Evolutionary conservation across 257 asterid genomes (phyloP), one percentile per base, ranked within the genome.

Genomic region (Jacaranda mimosifolia): DNA sequence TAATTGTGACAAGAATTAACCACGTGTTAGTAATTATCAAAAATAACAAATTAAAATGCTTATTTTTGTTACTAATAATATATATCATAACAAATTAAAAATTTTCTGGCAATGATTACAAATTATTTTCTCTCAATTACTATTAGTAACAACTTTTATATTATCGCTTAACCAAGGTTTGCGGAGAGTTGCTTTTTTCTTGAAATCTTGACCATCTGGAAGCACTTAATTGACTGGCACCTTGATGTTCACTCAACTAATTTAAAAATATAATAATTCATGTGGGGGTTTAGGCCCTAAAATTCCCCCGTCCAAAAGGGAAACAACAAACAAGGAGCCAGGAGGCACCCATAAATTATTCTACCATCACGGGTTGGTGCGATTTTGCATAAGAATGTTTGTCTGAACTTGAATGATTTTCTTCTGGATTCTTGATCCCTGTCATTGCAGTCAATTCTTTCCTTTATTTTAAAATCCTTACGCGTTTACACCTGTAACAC

Each of bases 401-500:
- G 67, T 70, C 74, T 10, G 9, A 68, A 36, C 62, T 46, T 8
- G 56, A 64, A 38, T 52, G 14, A 38, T 45, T 26, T 42, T 77
- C 68, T 77, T 77, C 66, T 53, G 21, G 58, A 62, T 67, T 63
- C 78, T 49, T 53, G 8, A 62, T 70, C 65, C 57, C 18, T 56
- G n/a, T 57, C 81, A 70, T 48, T 63, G 14, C 35, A 72, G 65
- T 80, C 83, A 73, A 63, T 69, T 42, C 9, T 19, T 52, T 70
- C 32, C 32, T 26, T 49, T 19, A 52, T 77, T 60, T 81, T 39
- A 72, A 81, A 79, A 81, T 81, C 72, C 58, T 52, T 60, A 87
- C 87, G 78, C 82, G 88, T 45, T 85, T 80, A 68, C 68, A 40
- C 76, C 68, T 81, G 58, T 64, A 69, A 38, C 74, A 39, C 35